Conservation (phyloP, 495 filamentous ascomycete genomes). For the Glutinoglossum americanum region DNA sequence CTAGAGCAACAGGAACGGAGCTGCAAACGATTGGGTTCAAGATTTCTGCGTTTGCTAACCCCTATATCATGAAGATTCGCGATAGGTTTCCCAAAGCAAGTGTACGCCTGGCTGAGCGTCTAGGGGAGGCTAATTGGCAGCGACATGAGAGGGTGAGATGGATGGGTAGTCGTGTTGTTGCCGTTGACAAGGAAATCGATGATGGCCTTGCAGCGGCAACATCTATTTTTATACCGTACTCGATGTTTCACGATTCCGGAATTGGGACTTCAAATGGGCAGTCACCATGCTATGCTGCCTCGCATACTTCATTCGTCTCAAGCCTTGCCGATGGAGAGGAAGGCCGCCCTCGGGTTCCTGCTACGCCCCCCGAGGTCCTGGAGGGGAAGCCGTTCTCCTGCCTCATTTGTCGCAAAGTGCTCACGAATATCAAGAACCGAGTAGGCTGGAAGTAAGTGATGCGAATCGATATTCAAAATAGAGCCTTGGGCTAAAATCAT, state of each 20-base stretch:
- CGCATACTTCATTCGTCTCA: conserved; percentile 5
- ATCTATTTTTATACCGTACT: conserved; percentile 5
- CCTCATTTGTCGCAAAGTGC: background rate
- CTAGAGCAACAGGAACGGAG: background rate
- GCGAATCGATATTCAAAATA: background rate
- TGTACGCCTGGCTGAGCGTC: background rate
- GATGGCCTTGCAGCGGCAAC: background rate
- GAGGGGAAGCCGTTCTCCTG: background rate
- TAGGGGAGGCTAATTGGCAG: conserved; percentile 10
- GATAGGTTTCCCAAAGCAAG: conserved; percentile 6
- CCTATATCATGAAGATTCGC: background rate
- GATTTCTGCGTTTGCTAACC: background rate
- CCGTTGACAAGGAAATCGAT: background rate
- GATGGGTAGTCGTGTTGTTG: background rate
- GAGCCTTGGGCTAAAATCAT: background rate
- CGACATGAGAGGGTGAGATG: conserved; percentile 2
- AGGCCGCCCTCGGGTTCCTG: background rate
- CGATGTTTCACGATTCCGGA: conserved; percentile 8
- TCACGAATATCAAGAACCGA: conserved; percentile 4
- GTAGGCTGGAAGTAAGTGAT: conserved; percentile 9
- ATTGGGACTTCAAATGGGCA: conserved; percentile 7
- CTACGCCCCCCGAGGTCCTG: background rate
- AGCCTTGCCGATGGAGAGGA: conserved; percentile 2
- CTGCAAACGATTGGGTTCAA: background rate
- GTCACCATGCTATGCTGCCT: conserved; percentile 5